Conservation (phyloP, 257 asterid genomes). For the Haberlea rhodopensis region DNA sequence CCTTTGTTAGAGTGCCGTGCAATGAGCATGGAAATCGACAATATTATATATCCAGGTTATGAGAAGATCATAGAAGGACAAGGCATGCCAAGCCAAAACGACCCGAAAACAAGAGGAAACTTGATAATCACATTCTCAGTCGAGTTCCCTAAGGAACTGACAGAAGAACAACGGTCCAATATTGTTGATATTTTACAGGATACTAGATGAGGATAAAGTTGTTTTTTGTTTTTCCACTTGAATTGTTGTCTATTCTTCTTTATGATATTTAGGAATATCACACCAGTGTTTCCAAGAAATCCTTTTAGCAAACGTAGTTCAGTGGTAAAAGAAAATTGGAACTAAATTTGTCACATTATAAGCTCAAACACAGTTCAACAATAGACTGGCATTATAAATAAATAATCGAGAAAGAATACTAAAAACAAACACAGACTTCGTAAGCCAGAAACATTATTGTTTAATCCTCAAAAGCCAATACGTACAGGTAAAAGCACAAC, state of each 20-base stretch:
- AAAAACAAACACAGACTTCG: constrained; percentile 1
- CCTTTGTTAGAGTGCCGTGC: constrained; percentile 55
- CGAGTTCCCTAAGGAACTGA: constrained; percentile 57
- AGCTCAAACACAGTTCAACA: neutral
- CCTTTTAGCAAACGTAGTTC: neutral
- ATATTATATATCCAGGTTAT: constrained; percentile 58
- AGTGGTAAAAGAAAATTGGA: constrained; percentile 6
- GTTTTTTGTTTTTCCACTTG: neutral
- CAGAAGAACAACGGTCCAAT: constrained; percentile 46
- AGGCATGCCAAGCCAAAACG: constrained; percentile 71
- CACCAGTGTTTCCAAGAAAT: neutral
- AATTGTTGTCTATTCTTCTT: no score
- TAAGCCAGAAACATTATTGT: constrained; percentile 24
- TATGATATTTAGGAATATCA: constrained; percentile 12
- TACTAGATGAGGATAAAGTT: constrained; percentile 16
- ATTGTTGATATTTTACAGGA: constrained; percentile 43
- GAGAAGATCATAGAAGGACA: constrained; percentile 50
- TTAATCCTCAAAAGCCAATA: constrained; percentile 5
- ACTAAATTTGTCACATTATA: neutral
- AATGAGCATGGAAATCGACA: constrained; percentile 44
- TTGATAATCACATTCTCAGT: constrained; percentile 50
- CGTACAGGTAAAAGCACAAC: neutral
- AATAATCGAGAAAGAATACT: neutral
- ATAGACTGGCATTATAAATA: constrained; percentile 8
- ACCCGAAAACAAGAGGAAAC: constrained; percentile 60